Conservation (phyloP, 2,329 filamentous ascomycete species). For the Furcasterigmium furcatum region DNA sequence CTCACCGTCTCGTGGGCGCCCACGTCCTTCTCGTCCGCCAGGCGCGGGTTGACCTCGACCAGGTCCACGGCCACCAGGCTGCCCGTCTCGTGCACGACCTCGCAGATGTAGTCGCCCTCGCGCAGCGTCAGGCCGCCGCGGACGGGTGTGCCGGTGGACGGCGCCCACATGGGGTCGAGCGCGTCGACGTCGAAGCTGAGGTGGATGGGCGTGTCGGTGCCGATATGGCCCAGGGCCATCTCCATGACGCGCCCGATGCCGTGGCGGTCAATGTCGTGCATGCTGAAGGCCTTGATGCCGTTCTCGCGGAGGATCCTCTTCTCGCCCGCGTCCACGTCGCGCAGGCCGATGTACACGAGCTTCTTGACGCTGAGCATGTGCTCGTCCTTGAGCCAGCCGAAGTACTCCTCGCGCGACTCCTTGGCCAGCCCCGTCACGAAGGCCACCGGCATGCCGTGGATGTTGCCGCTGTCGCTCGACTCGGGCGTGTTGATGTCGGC, state of each 20-base stretch:
- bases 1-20: constrained; percentile 84
- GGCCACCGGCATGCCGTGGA: constrained; percentile 96
- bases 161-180: constrained; percentile 92
- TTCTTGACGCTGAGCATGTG: constrained; percentile 71
- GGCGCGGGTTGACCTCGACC: constrained; percentile 76
- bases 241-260: constrained; percentile 96
- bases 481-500: constrained; percentile 97
- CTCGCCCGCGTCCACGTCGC: constrained; percentile 91
- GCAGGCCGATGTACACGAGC: constrained; percentile 92
- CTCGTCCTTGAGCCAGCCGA: constrained; percentile 83
- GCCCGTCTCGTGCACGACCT: constrained; percentile 77
- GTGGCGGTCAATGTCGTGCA: constrained; percentile 94
- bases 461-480: constrained; percentile 83
- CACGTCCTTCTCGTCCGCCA: constrained; percentile 55
- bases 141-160: constrained; percentile 92
- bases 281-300: constrained; percentile 92
- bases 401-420: constrained; percentile 73
- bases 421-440: constrained; percentile 84
- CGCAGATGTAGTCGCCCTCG: constrained; percentile 96
- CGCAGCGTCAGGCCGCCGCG: constrained; percentile 88
- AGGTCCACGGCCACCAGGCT: constrained; percentile 77
- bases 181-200: constrained; percentile 97
- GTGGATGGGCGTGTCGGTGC: constrained; percentile 91
- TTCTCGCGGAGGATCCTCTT: constrained; percentile 88
- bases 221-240: constrained; percentile 96